Percentiles rank a stretch among this genome's conserved stretches.
These are phyloP conservation scores for Curvularia verruculosa DNA, from an alignment of 2,329 filamentous ascomycete species.

Conservation along the genomic window DNA sequence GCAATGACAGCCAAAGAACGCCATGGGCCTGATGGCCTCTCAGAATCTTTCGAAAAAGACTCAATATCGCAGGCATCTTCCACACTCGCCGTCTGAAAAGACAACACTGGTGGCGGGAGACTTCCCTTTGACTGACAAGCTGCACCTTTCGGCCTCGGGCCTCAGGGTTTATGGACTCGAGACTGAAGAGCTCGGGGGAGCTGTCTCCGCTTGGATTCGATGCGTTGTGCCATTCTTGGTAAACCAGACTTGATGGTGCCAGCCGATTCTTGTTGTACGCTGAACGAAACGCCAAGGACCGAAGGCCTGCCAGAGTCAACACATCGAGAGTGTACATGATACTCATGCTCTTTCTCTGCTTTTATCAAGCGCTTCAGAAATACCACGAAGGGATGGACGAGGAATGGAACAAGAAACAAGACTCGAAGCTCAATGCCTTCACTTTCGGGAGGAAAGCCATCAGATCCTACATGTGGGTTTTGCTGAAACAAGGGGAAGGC, in stretches of 20 bases:
- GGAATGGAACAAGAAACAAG: too few species aligned
- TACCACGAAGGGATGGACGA: conserved; percentile 11
- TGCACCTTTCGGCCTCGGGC: conserved; percentile 3
- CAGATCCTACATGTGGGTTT: conserved; percentile 23
- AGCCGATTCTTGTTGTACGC: conserved; percentile 6
- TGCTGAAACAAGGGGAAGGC: conserved; percentile 20
- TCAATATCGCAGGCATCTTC: conserved; percentile 28
- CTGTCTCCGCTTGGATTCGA: neutral
- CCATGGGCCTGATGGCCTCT: conserved; percentile 32
- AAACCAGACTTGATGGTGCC: neutral
- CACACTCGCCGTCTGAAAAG: conserved; percentile 24
- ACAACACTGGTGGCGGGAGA: conserved; percentile 22
- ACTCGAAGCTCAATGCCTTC: neutral
- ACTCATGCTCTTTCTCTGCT: conserved; percentile 20
- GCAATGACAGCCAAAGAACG: conserved; percentile 17
- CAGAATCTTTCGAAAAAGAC: conserved; percentile 17
- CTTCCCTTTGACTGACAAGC: conserved; percentile 17
- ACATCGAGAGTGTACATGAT: conserved; percentile 8
- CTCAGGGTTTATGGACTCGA: conserved; percentile 14
- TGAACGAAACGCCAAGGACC: conserved; percentile 18
- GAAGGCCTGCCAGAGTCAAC: conserved; percentile 18
- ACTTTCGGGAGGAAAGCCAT: conserved; percentile 13
- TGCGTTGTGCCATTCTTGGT: neutral
- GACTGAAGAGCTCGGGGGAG: conserved; percentile 6
- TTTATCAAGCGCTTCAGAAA: conserved; percentile 13